Base-by-base conservation (phyloP, 208 protist genomes). In the Naegleria fowleri region DNA sequence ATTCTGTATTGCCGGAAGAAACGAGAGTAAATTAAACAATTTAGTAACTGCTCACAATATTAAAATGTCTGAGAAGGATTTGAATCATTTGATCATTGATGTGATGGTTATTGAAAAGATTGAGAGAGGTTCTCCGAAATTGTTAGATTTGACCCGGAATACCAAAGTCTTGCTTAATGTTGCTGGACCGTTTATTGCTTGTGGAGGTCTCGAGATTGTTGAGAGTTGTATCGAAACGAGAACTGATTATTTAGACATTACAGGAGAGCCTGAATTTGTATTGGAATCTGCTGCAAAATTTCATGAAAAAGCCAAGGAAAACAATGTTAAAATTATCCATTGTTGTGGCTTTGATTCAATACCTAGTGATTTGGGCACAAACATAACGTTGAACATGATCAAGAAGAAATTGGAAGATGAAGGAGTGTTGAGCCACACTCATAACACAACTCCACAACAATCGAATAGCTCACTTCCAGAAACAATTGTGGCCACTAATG, bases 241-340 rank as follows among this genome's bases (percentile, higher is more conserved):
- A 29, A 96, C 94, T 9, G 95, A 98, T 93, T 98, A 98, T 92
- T 92, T 97, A 59, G 97, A 98, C 93, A 96, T 95, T 79, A 98
- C 96, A 16, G 97, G 97, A 41, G 97, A 98, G 92, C 94, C 94
- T 90, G 89, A 85, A 38, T 98, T 95, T 94, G 95, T 98, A 13
- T 93, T 94, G 51, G 59, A 91, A 41, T 95, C 97, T 36, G 93
- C 94, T 38, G 94, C 95, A 38, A 90, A 92, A 83, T 95, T 95
- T 92, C 92, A 97, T 92, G 93, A 95, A n/a, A 92, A 92, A 83
- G 96, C 97, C 25, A 92, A 51, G 79, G 67, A 92, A 83, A 94
- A 95, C 58, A 92, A 93, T 59, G 92, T 97, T 58, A 91, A 91
- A 52, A 59, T 98, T 43, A 94, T 97, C 83, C 93, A 94, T 58